phyloP scores from a whole-genome alignment of 805 yeast genomes.

The Candida argentea region DNA sequence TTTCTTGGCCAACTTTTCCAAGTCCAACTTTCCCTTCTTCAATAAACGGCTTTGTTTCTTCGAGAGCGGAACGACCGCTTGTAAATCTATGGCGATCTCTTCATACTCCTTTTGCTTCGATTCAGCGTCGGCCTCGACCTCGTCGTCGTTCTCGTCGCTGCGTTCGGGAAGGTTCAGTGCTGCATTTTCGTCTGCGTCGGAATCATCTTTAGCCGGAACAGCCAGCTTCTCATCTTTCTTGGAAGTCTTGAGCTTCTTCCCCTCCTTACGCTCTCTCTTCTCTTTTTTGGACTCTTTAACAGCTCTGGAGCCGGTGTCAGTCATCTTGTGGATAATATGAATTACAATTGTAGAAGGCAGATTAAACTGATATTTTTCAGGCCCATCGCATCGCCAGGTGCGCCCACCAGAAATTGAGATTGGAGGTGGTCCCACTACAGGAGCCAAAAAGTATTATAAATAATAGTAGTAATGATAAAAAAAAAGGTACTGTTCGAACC shows the following conservation, averaged over 20 bases:
- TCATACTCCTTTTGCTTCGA: slow-evolving; percentile 47
- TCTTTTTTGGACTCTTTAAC: slow-evolving; percentile 11
- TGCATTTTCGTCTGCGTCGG: slow-evolving; percentile 4
- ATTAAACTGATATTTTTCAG: too few species aligned
- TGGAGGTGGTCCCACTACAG: not conserved
- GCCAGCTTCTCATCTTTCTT: slow-evolving; percentile 5
- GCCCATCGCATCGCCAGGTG: too few species aligned
- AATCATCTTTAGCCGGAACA: slow-evolving; percentile 5
- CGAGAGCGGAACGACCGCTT: slow-evolving; percentile 71
- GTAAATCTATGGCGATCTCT: slow-evolving; percentile 60
- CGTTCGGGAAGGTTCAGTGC: too few species aligned
- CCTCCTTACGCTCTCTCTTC: slow-evolving; percentile 15
- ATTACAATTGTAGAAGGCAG: too few species aligned
- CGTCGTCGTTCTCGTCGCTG: slow-evolving; percentile 12
- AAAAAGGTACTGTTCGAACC: not conserved
- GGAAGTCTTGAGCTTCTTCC: slow-evolving; percentile 17
- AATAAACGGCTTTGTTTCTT: slow-evolving; percentile 62
- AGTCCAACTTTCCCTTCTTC: slow-evolving; percentile 70
- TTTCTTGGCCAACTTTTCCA: slow-evolving; percentile 41
- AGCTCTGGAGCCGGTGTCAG: too few species aligned
- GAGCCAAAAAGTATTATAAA: too few species aligned
- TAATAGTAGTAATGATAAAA: too few species aligned
- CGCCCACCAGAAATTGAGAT: not conserved
- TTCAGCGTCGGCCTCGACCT: slow-evolving; percentile 5
- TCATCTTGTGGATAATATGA: too few species aligned